Conservation (phyloP, 75 land plant species). For the Isoetes taiwanensis region DNA sequence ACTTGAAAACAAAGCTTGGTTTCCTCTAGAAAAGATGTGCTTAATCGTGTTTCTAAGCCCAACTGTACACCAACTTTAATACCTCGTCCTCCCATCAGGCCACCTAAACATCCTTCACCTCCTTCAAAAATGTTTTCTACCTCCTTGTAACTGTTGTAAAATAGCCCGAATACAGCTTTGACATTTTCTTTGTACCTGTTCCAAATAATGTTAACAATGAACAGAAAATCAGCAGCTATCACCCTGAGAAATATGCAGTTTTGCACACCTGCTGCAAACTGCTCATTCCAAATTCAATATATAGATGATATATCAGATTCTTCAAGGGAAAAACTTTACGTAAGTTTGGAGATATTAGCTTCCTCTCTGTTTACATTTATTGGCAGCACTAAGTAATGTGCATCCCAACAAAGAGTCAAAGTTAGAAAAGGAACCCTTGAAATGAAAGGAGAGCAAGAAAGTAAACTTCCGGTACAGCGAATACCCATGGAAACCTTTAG, state of each 20-base stretch:
- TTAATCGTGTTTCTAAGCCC: too few relatives aligned
- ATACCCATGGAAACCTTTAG: too few relatives aligned
- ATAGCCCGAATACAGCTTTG: constrained; percentile 57
- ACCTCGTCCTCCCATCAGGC: constrained; percentile 59
- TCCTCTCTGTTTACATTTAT: constrained; percentile 62
- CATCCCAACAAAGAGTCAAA: constrained; percentile 26
- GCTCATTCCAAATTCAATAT: constrained; percentile 89
- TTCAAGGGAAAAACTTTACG: constrained; percentile 61
- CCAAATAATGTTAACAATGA: neutral
- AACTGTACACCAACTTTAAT: neutral
- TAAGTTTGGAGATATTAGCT: constrained; percentile 70
- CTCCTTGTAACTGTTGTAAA: constrained; percentile 23
- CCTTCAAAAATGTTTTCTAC: constrained; percentile 59
- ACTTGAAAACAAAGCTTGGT: too few relatives aligned
- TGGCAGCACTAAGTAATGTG: constrained; percentile 61
- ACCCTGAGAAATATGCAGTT: neutral
- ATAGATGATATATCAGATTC: constrained; percentile 65
- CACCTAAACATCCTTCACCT: constrained; percentile 83
- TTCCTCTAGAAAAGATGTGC: too few relatives aligned
- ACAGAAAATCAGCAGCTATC: neutral
- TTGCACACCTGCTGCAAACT: constrained; percentile 54
- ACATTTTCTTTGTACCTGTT: constrained; percentile 76
- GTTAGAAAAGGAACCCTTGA: neutral
- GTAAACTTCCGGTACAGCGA: neutral
- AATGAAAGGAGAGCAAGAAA: neutral